Evolutionary conservation across 768 basidiomycete species (phyloP).

Genomic region (Amanita brunnescens): DNA sequence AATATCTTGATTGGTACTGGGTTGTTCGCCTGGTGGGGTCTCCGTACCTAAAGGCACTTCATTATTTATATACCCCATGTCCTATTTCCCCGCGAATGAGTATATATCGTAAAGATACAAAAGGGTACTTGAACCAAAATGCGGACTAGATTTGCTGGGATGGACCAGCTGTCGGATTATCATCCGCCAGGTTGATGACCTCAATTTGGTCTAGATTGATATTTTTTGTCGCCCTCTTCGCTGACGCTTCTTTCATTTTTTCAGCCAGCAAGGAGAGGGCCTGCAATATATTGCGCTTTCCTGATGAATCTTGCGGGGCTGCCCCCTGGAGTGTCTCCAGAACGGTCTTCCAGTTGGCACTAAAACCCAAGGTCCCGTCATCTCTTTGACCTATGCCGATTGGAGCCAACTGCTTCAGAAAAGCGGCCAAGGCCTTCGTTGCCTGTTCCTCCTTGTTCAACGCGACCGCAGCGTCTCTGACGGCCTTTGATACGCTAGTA

Average conservation of each 20-base stretch:
- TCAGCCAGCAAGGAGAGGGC: not conserved
- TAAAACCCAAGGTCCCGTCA: not conserved
- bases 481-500: not conserved
- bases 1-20: constrained; percentile 65
- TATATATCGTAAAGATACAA: not conserved
- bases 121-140: not conserved
- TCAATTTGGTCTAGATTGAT: not conserved
- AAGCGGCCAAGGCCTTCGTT: not conserved
- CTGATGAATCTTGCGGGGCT: not conserved
- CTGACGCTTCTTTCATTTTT: not conserved
- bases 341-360: not conserved
- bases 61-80: too few species aligned
- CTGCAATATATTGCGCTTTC: not conserved
- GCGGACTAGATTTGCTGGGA: not conserved
- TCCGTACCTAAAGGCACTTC: constrained; percentile 11
- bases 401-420: not conserved
- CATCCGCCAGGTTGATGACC: not conserved
- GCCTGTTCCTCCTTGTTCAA: not conserved
- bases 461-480: not conserved
- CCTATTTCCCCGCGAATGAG: too few species aligned
- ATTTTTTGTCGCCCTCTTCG: not conserved
- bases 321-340: not conserved
- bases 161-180: not conserved
- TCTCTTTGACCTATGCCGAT: constrained; percentile 3
- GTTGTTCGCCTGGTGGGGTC: constrained; percentile 54